phyloP scores from a whole-genome alignment of 192 early-diverging fungal genomes.

The Coemansia biformis region DNA sequence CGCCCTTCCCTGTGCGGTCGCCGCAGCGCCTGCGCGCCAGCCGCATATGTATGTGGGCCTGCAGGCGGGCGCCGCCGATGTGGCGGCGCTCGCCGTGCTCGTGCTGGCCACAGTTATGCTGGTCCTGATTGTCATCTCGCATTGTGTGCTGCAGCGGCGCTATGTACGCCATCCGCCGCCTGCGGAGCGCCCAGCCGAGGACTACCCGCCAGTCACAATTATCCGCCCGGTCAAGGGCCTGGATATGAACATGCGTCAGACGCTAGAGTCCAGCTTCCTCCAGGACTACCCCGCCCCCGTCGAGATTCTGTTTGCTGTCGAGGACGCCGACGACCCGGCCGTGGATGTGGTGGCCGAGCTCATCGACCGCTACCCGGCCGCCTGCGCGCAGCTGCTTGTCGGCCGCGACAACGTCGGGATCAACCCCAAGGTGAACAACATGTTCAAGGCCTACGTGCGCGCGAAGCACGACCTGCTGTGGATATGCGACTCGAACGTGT shows the following conservation, averaged over 20 bases:
- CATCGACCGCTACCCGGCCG: slow-evolving; percentile 65
- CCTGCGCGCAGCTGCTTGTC: slow-evolving; percentile 70
- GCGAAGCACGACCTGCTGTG: slow-evolving; percentile 86
- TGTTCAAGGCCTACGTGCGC: slow-evolving; percentile 73
- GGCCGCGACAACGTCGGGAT: slow-evolving; percentile 75
- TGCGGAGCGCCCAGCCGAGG: slow-evolving; percentile 27
- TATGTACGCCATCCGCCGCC: slow-evolving; percentile 35
- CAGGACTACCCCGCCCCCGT: slow-evolving; percentile 77
- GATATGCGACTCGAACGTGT: slow-evolving; percentile 92
- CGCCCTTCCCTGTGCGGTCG: no score
- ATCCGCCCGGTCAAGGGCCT: slow-evolving; percentile 91
- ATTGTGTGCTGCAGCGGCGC: slow-evolving; percentile 42
- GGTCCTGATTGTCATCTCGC: slow-evolving; percentile 29
- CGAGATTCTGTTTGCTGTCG: slow-evolving; percentile 88
- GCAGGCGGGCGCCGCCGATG: no score
- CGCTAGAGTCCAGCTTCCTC: slow-evolving; percentile 78
- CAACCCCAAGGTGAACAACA: slow-evolving; percentile 97
- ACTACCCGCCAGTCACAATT: slow-evolving; percentile 78
- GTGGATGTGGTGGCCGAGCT: slow-evolving; percentile 67
- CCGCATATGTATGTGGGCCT: no score
- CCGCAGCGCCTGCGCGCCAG: no score
- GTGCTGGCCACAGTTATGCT: slow-evolving; percentile 21
- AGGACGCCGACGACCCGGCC: slow-evolving; percentile 74
- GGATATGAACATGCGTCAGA: slow-evolving; percentile 75
- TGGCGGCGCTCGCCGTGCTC: slow-evolving; percentile 24